Base-by-base conservation (phyloP, 2,329 filamentous ascomycete genomes). In the Fusarium multiceps region DNA sequence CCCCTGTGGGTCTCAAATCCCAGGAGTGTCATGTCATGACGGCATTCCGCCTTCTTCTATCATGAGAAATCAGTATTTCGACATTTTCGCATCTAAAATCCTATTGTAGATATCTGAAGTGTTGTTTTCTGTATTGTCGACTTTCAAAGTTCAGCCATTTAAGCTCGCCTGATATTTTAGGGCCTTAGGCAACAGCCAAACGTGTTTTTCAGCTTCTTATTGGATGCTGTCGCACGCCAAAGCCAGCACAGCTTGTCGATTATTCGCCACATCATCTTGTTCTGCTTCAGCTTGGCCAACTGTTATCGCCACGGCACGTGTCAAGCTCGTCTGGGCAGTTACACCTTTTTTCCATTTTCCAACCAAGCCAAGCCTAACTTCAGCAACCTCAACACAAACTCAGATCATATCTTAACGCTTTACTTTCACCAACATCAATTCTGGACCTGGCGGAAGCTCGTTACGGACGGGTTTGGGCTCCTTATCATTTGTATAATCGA, bases 241-340 rank as follows among this genome's bases (percentile, higher is more conserved):
- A 64, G 40, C 46, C 54, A 60, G 30, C 61, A 60, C 27, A 65
- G 23, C 61, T 56, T 14, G 40, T 21, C 45, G 21, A n/a, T 18
- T 27, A 34, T 34, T 60, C 59, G 66, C 66, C 66, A 69, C 66
- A 46, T 69, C 59, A 43, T 59, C 54, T 46, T 25, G 16, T 28
- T 49, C 40, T 27, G 46, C 62, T 53, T 66, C 48, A 59, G 59
- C 49, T 46, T 30, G 18, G 23, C n/a, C 48, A 41, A 41, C 27
- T 47, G 43, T 59, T 69, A 58, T 67, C 54, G 53, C 64, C 42
- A 63, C 57, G 47, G 66, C 65, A 68, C 66, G 64, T 68, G 50
- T 53, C 30, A 37, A 60, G 7, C 28, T 34, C 8, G 28, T 27
- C 23, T 16, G 30, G 37, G 18, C 25, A 41, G 32, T 50, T 34